Percentiles rank a stretch among this genome's conserved stretches.
Conservation (phyloP, 164 flowering plant genomes). For the Annona cherimola region DNA sequence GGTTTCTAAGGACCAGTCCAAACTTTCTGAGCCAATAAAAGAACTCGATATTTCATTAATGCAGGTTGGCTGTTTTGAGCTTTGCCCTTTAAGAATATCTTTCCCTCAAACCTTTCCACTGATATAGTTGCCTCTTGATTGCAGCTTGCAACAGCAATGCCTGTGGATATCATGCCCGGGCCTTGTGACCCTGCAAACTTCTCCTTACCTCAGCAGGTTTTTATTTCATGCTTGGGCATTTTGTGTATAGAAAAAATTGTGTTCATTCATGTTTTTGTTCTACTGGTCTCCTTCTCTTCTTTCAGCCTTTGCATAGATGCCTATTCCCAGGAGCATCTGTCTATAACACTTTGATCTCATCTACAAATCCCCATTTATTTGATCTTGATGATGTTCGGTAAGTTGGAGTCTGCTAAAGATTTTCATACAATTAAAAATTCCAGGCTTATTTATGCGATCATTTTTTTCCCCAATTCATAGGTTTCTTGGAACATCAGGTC, state of each 20-base stretch:
- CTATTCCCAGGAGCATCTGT: conserved; percentile 85
- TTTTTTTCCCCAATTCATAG: conserved; percentile 28
- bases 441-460: conserved; percentile 1
- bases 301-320: conserved; percentile 83
- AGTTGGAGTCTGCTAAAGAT: conserved; percentile 3
- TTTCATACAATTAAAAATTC: neutral
- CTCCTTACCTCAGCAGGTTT: conserved; percentile 93
- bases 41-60: conserved; percentile 85
- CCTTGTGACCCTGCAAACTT: conserved; percentile 81
- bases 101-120: neutral
- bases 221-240: conserved; percentile 5
- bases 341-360: conserved; percentile 77
- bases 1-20: conserved; percentile 68
- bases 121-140: conserved; percentile 6
- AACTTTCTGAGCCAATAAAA: conserved; percentile 62
- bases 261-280: conserved; percentile 1
- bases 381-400: conserved; percentile 74
- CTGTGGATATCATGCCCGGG: conserved; percentile 93
- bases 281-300: conserved; percentile 12
- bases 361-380: conserved; percentile 89
- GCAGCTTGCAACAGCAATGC: conserved; percentile 78
- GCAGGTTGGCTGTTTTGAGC: conserved; percentile 44
- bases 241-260: neutral
- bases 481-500: conserved; percentile 96
- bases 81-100: conserved; percentile 2